Conservation (phyloP, 2,329 filamentous ascomycete species). For the Madurella mycetomatis region DNA sequence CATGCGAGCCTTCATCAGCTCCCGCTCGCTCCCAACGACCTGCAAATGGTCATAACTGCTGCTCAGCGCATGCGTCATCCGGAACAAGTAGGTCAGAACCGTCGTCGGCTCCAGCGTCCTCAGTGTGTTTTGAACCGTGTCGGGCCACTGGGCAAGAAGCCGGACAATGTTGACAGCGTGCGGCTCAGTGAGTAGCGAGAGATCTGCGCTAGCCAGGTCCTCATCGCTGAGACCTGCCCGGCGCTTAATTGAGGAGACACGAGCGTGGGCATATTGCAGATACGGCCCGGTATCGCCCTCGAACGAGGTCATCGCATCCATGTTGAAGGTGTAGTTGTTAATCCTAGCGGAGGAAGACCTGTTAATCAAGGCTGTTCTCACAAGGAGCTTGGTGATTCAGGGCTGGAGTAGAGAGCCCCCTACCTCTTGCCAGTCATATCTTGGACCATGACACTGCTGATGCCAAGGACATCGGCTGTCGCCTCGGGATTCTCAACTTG, state of each 20-base stretch:
- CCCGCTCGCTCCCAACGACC: slow-evolving; percentile 73
- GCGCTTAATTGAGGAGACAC: slow-evolving; percentile 61
- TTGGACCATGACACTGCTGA: slow-evolving; percentile 95
- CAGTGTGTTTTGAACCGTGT: slow-evolving; percentile 77
- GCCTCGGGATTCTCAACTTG: slow-evolving; percentile 80
- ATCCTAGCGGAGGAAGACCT: slow-evolving; percentile 38
- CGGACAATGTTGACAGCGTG: slow-evolving; percentile 72
- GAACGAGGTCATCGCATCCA: slow-evolving; percentile 77
- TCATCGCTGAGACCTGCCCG: slow-evolving; percentile 49
- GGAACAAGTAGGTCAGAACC: slow-evolving; percentile 64
- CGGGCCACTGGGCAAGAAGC: slow-evolving; percentile 77
- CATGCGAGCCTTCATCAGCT: slow-evolving; percentile 67
- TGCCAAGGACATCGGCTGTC: slow-evolving; percentile 83
- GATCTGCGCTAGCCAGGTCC: slow-evolving; percentile 60
- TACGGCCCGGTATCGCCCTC: slow-evolving; percentile 84
- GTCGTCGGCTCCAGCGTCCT: slow-evolving; percentile 70
- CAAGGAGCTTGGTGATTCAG: no score
- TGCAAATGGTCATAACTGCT: slow-evolving; percentile 77
- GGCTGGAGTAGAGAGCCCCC: slow-evolving; percentile 25
- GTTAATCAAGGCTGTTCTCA: background rate
- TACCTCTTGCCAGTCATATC: slow-evolving; percentile 94
- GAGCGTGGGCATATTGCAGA: slow-evolving; percentile 77
- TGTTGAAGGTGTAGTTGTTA: slow-evolving; percentile 69
- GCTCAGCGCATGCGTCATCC: slow-evolving; percentile 77
- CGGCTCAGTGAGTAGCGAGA: slow-evolving; percentile 63